phyloP scores from a whole-genome alignment of 2,329 filamentous ascomycete genomes.

The Xylaria sp. region DNA sequence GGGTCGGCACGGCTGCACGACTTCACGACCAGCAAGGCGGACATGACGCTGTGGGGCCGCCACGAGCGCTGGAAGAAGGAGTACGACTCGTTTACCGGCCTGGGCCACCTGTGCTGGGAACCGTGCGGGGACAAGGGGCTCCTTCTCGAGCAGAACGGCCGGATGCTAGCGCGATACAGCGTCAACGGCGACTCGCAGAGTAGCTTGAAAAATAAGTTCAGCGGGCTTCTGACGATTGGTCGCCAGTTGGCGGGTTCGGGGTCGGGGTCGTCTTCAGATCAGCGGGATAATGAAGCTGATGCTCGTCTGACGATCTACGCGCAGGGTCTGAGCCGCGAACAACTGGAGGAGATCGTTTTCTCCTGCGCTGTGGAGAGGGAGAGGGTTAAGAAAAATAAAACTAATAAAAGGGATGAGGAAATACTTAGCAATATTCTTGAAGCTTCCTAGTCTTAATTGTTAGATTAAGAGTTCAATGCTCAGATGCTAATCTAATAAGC shows the following conservation, averaged over 20 bases:
- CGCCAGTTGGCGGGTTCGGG: not conserved
- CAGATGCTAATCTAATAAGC: too few relatives aligned
- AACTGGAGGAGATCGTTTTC: conserved; percentile 1
- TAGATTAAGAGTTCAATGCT: too few relatives aligned
- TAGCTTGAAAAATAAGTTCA: not conserved
- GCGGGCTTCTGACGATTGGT: not conserved
- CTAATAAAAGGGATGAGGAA: not conserved
- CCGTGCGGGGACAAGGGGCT: not conserved
- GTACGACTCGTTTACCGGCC: conserved; percentile 2
- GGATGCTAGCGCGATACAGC: not conserved
- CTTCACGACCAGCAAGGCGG: not conserved
- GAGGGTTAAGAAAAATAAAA: not conserved
- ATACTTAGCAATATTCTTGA: not conserved
- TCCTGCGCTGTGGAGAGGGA: not conserved
- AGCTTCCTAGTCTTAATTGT: too few relatives aligned
- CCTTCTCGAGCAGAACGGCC: not conserved
- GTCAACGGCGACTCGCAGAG: not conserved
- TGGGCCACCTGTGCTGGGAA: conserved; percentile 2
- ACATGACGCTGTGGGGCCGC: conserved; percentile 11
- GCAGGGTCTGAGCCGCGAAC: conserved; percentile 1
- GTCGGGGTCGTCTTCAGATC: not conserved
- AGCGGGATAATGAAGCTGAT: not conserved
- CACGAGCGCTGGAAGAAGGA: conserved; percentile 3
- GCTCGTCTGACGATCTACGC: conserved; percentile 5
- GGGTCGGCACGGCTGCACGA: not conserved